Conservation (phyloP, 345 rosid species). For the Sisymbrium irio region DNA sequence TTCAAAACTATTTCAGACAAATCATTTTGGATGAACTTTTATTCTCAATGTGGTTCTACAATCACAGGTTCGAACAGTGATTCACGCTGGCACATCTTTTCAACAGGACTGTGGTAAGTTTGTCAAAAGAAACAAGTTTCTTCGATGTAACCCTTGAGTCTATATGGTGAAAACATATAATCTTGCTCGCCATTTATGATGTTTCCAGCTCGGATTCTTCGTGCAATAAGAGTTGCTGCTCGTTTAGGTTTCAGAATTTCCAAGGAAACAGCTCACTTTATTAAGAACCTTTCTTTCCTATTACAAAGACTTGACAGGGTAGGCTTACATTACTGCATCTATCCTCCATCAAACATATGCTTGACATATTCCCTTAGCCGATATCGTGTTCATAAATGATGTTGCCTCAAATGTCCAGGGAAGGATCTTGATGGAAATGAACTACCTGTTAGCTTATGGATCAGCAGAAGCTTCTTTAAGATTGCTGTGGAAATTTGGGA, state of each 20-base stretch:
- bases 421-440: conserved; percentile 92
- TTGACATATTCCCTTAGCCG: neutral
- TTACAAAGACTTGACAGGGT: conserved; percentile 76
- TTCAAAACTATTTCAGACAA: conserved; percentile 20
- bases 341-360: neutral
- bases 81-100: conserved; percentile 61
- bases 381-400: neutral
- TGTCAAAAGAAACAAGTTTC: neutral
- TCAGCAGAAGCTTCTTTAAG: conserved; percentile 95
- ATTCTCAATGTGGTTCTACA: conserved; percentile 21
- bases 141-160: neutral
- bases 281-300: conserved; percentile 54
- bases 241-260: conserved; percentile 77
- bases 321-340: conserved; percentile 14
- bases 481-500: conserved; percentile 88
- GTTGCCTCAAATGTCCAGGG: conserved; percentile 44
- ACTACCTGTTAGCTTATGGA: conserved; percentile 96
- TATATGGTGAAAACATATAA: neutral
- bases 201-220: conserved; percentile 77
- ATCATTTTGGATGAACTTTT: neutral
- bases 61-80: conserved; percentile 57
- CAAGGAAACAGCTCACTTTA: conserved; percentile 72
- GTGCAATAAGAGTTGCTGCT: conserved; percentile 70
- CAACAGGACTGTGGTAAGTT: conserved; percentile 71
- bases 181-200: neutral